Percentiles rank a stretch among this genome's conserved stretches.
Conservation (phyloP, 148 eudicot genomes). For the Suaeda aralocaspica region DNA sequence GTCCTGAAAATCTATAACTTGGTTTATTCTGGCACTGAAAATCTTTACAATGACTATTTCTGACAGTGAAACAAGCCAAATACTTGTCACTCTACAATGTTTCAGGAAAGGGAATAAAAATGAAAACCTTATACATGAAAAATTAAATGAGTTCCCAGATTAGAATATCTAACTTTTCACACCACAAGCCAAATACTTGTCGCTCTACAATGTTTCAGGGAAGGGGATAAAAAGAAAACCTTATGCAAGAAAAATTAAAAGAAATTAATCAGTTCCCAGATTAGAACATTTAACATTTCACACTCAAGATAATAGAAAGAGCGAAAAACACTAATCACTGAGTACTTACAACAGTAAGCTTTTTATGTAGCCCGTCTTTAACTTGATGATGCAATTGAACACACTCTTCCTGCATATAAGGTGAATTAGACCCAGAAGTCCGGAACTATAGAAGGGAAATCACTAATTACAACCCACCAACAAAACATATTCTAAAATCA, state of each 20-base stretch:
- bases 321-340: neutral
- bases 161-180: neutral
- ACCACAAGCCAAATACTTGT: too few species aligned
- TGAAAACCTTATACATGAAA: neutral
- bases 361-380: conserved; percentile 25
- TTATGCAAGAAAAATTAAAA: neutral
- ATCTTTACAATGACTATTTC: too few species aligned
- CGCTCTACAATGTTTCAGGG: too few species aligned
- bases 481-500: neutral
- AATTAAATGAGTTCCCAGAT: neutral
- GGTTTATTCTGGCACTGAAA: too few species aligned
- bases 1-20: too few species aligned
- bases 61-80: too few species aligned
- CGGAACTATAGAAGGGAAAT: neutral
- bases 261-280: too few species aligned
- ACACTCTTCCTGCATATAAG: conserved; percentile 28
- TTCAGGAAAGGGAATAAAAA: too few species aligned
- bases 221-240: too few species aligned
- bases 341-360: conserved; percentile 30
- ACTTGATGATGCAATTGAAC: conserved; percentile 20
- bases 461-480: neutral
- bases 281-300: neutral
- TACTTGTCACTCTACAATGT: too few species aligned
- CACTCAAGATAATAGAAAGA: neutral
- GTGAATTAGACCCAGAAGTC: neutral